phyloP scores from a whole-genome alignment of 768 basidiomycete genomes.

The Clitopilus hobsonii region DNA sequence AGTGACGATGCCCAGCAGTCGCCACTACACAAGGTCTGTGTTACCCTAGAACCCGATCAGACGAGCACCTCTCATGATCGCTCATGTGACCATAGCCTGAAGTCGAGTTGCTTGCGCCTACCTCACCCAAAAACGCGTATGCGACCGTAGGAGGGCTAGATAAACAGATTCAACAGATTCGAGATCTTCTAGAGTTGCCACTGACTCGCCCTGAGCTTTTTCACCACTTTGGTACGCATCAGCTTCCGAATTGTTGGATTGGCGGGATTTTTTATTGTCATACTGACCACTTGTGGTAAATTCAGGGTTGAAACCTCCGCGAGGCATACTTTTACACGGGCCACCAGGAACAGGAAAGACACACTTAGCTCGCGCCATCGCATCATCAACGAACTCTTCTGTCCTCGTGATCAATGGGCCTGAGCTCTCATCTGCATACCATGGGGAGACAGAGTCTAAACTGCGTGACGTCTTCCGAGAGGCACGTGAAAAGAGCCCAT shows the following conservation, averaged over 20 bases:
- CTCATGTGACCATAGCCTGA: constrained; percentile 30
- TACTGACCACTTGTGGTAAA: constrained; percentile 3
- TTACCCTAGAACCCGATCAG: neutral
- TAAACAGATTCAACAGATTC: constrained; percentile 82
- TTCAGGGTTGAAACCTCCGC: constrained; percentile 87
- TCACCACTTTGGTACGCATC: constrained; percentile 61
- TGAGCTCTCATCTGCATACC: constrained; percentile 91
- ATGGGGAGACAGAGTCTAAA: constrained; percentile 93
- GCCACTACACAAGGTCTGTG: constrained; percentile 29
- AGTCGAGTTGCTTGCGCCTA: constrained; percentile 42
- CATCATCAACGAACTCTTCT: constrained; percentile 77
- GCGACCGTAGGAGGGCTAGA: constrained; percentile 82
- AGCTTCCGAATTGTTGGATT: too few relatives aligned
- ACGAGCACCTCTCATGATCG: constrained; percentile 6
- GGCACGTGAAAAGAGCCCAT: constrained; percentile 77
- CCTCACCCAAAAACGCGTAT: constrained; percentile 55
- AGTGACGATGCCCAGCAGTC: constrained; percentile 11
- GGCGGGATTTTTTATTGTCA: neutral
- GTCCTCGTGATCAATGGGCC: constrained; percentile 96
- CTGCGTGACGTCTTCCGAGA: constrained; percentile 87
- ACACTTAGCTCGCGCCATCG: constrained; percentile 91
- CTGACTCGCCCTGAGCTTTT: constrained; percentile 80
- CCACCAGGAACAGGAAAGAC: constrained; percentile 99
- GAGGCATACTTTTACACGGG: constrained; percentile 91
- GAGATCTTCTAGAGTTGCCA: constrained; percentile 83